phyloP scores from a whole-genome alignment of 208 protist species.

The Trypanosoma platydactyli region DNA sequence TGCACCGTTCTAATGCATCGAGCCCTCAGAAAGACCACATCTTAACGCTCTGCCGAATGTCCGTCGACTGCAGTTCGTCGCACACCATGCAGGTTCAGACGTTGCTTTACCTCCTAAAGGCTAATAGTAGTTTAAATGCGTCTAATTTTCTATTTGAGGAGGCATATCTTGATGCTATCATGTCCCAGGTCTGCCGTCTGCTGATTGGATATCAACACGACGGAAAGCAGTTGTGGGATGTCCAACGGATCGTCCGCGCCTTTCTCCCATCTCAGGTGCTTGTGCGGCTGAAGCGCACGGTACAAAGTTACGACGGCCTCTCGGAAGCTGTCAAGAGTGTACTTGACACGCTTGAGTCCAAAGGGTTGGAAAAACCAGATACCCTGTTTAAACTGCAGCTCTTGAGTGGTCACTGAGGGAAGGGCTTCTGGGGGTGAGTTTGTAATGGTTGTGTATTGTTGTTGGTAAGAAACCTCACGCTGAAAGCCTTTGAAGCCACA shows the following conservation, averaged over 20 bases:
- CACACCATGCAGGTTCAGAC: conserved; percentile 10
- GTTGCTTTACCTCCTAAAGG: conserved; percentile 34
- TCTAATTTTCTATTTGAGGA: conserved; percentile 28
- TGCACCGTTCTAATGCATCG: neutral
- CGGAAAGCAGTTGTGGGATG: neutral
- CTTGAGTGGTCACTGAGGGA: conserved; percentile 12
- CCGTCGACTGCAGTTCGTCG: neutral
- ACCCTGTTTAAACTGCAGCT: conserved; percentile 26
- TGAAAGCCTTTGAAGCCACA: neutral
- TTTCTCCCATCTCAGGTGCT: conserved; percentile 29
- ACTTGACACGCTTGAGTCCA: conserved; percentile 9
- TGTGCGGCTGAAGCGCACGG: conserved; percentile 11
- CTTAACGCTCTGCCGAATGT: neutral
- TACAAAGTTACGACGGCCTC: conserved; percentile 22
- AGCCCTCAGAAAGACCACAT: neutral
- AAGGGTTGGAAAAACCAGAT: conserved; percentile 13
- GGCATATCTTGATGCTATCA: conserved; percentile 9
- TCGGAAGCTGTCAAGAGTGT: neutral
- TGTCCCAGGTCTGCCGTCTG: conserved; percentile 11
- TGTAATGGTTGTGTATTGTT: neutral
- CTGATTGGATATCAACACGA: neutral
- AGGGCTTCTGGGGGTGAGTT: neutral
- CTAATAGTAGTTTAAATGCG: conserved; percentile 19
- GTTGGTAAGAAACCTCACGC: neutral
- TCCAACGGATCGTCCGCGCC: conserved; percentile 15